Conservation (phyloP, 805 yeast genomes). For the Yarrowia porcina region DNA sequence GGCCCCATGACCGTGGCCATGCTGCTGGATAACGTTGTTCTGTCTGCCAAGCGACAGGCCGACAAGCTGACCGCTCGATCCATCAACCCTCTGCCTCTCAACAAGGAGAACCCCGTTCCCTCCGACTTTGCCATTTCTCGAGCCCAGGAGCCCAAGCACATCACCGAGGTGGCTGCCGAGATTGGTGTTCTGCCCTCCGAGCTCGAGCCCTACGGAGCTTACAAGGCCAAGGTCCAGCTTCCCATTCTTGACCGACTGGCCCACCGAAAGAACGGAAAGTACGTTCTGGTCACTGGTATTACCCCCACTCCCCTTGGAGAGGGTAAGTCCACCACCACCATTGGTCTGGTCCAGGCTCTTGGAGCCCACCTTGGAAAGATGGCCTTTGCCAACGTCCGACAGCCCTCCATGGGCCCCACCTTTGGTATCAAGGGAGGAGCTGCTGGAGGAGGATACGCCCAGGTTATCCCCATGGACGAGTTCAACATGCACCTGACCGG, state of each 20-base stretch:
- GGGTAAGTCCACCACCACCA: conserved; percentile 95
- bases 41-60: conserved; percentile 67
- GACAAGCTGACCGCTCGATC: conserved; percentile 46
- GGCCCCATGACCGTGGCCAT: conserved; percentile 99
- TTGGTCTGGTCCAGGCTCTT: conserved; percentile 91
- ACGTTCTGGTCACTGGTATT: conserved; percentile 90
- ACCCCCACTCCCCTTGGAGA: conserved; percentile 98
- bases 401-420: conserved; percentile 98
- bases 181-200: conserved; percentile 75
- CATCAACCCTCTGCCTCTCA: conserved; percentile 55
- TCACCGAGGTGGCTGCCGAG: conserved; percentile 71
- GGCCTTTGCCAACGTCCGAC: conserved; percentile 92
- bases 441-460: conserved; percentile 98
- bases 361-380: conserved; percentile 82
- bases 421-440: conserved; percentile 99
- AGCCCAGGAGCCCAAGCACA: conserved; percentile 80
- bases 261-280: conserved; percentile 69
- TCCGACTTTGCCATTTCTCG: conserved; percentile 88
- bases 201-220: conserved; percentile 84
- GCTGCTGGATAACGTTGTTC: conserved; percentile 80
- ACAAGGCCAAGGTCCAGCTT: conserved; percentile 83
- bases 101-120: conserved; percentile 68
- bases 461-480: conserved; percentile 98
- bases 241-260: conserved; percentile 66
- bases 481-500: conserved; percentile 97